A percentile compares a stretch with the other conserved stretches of the same genome.
Evolutionary conservation across 2,329 filamentous ascomycete species (phyloP).

Genomic region (Fusarium concolor): DNA sequence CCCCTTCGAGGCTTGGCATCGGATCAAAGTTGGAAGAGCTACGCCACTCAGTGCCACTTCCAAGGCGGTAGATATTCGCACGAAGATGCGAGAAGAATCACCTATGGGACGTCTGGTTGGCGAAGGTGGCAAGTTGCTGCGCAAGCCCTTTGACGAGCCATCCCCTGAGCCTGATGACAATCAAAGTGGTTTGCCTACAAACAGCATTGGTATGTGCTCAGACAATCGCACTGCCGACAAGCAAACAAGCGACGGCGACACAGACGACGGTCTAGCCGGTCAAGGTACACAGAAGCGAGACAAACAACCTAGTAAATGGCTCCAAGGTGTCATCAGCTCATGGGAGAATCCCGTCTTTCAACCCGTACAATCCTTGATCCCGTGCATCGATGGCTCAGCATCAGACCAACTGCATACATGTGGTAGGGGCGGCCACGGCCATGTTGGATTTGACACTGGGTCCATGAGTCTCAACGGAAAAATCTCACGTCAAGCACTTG

Average conservation of each 20-base stretch:
- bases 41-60: conserved; percentile 6
- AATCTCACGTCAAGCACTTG: conserved; percentile 72
- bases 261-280: neutral
- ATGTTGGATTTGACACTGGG: conserved; percentile 47
- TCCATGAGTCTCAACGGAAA: conserved; percentile 52
- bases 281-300: conserved; percentile 5
- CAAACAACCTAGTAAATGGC: conserved; percentile 60
- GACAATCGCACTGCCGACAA: neutral
- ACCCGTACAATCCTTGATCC: conserved; percentile 59
- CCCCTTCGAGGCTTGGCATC: conserved; percentile 54
- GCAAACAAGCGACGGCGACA: neutral
- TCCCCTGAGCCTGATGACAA: conserved; percentile 26
- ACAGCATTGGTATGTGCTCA: neutral
- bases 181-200: neutral
- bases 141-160: conserved; percentile 59
- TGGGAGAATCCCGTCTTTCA: conserved; percentile 85
- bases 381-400: conserved; percentile 48
- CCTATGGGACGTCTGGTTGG: conserved; percentile 51
- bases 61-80: neutral
- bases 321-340: conserved; percentile 67
- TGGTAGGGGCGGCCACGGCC: conserved; percentile 11
- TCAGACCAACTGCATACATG: neutral
- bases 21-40: conserved; percentile 49
- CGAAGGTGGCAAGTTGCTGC: conserved; percentile 55
- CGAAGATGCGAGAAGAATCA: conserved; percentile 4